These are phyloP conservation scores for Claviceps sp. DNA, from an alignment of 2,329 filamentous ascomycete genomes.

Conservation along the genomic window DNA sequence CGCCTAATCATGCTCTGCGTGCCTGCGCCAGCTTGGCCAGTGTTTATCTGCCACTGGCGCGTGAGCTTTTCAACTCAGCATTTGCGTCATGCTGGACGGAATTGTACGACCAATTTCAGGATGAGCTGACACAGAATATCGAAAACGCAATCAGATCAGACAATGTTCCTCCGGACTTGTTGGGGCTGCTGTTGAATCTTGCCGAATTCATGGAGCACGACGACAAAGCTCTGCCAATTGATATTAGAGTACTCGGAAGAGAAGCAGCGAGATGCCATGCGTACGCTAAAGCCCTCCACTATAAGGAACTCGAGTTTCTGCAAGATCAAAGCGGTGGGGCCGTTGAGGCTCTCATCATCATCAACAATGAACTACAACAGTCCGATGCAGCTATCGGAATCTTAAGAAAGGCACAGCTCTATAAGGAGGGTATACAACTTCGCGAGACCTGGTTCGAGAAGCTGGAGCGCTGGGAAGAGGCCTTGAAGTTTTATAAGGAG, in stretches of 20 bases:
- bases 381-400: conserved; percentile 98
- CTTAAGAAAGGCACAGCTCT: conserved; percentile 85
- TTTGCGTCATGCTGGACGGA: conserved; percentile 99
- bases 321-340: conserved; percentile 93
- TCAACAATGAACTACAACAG: conserved; percentile 98
- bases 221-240: conserved; percentile 94
- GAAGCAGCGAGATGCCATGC: conserved; percentile 96
- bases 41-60: conserved; percentile 79
- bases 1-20: conserved; percentile 84
- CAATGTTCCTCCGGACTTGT: conserved; percentile 88
- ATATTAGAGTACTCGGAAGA: conserved; percentile 85
- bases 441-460: conserved; percentile 99
- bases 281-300: conserved; percentile 94
- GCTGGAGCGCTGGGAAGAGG: conserved; percentile 95
- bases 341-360: conserved; percentile 93
- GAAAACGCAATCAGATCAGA: conserved; percentile 91
- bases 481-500: conserved; percentile 79
- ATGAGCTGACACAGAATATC: conserved; percentile 89
- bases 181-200: conserved; percentile 86
- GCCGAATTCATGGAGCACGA: conserved; percentile 99
- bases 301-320: conserved; percentile 96
- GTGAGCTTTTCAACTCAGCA: conserved; percentile 93
- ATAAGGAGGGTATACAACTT: conserved; percentile 82
- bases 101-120: conserved; percentile 90
- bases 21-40: conserved; percentile 87